Percentiles rank a stretch among this genome's conserved stretches.
phyloP scores from a whole-genome alignment of 192 early-diverging fungal genomes.

The Chytriomyces sp. region DNA sequence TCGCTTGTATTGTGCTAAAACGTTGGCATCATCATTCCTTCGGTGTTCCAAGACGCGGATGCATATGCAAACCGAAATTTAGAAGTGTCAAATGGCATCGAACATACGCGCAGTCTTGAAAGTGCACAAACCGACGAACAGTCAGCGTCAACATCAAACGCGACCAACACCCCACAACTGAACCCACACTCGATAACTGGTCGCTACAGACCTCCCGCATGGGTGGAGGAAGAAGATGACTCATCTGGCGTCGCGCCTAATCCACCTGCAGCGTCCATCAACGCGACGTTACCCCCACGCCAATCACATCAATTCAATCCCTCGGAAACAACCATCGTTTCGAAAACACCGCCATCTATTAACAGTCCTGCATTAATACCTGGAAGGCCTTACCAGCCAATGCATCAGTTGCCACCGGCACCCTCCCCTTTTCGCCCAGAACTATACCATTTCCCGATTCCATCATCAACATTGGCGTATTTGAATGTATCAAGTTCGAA shows the following conservation, averaged over 20 bases:
- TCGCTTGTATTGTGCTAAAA: background rate
- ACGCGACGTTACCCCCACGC: background rate
- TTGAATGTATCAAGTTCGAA: too few relatives aligned
- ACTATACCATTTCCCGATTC: background rate
- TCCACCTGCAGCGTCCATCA: background rate
- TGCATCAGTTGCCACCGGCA: too few relatives aligned
- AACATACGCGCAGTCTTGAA: too few relatives aligned
- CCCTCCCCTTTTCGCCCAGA: too few relatives aligned
- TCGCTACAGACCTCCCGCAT: slow-evolving; percentile 12
- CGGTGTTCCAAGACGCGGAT: background rate
- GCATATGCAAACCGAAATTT: too few relatives aligned
- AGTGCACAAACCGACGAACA: background rate
- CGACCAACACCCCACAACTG: background rate
- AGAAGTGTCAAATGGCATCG: too few relatives aligned
- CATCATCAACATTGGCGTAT: background rate
- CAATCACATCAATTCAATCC: background rate
- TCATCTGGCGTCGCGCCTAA: background rate
- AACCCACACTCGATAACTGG: background rate
- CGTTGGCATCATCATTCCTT: background rate
- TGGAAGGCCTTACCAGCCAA: too few relatives aligned
- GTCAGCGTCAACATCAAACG: background rate
- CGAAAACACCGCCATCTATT: too few relatives aligned
- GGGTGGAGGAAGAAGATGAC: slow-evolving; percentile 4
- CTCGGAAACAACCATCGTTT: background rate
- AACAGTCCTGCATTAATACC: too few relatives aligned